phyloP scores from a whole-genome alignment of 2,329 filamentous ascomycete genomes.

The Arthroderma uncinatum region DNA sequence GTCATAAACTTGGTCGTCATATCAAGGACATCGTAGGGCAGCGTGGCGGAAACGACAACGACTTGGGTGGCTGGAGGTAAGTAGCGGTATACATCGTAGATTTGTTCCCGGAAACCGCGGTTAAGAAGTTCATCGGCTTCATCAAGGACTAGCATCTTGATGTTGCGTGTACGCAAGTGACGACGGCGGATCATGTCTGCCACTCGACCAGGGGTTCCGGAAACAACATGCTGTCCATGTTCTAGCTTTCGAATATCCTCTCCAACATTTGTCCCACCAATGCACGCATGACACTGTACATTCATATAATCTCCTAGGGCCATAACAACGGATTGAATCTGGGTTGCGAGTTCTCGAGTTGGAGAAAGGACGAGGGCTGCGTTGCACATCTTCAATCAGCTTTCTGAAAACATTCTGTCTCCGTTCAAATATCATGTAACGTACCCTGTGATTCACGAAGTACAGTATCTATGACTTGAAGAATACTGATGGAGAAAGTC shows the following conservation, averaged over 20 bases:
- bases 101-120: slow-evolving; percentile 99
- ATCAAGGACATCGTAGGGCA: slow-evolving; percentile 98
- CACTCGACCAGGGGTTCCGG: slow-evolving; percentile 96
- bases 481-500: slow-evolving; percentile 97
- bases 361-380: slow-evolving; percentile 86
- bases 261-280: slow-evolving; percentile 94
- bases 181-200: slow-evolving; percentile 99
- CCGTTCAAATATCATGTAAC: not conserved
- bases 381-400: slow-evolving; percentile 2
- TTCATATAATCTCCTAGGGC: slow-evolving; percentile 99
- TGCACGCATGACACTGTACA: slow-evolving; percentile 97
- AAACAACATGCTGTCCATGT: slow-evolving; percentile 92
- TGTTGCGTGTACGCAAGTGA: slow-evolving; percentile 89
- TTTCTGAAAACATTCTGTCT: not conserved
- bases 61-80: slow-evolving; percentile 97
- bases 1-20: slow-evolving; percentile 99
- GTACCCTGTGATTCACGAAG: slow-evolving; percentile 74
- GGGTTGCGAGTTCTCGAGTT: slow-evolving; percentile 95
- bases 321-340: slow-evolving; percentile 98
- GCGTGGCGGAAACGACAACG: slow-evolving; percentile 92
- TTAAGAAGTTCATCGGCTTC: slow-evolving; percentile 68
- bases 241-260: slow-evolving; percentile 98
- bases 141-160: slow-evolving; percentile 99
- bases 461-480: slow-evolving; percentile 97
- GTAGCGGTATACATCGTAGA: slow-evolving; percentile 99